Evolutionary conservation across 2,329 filamentous ascomycete species (phyloP).

Genomic region (Talaromyces marneffei): DNA sequence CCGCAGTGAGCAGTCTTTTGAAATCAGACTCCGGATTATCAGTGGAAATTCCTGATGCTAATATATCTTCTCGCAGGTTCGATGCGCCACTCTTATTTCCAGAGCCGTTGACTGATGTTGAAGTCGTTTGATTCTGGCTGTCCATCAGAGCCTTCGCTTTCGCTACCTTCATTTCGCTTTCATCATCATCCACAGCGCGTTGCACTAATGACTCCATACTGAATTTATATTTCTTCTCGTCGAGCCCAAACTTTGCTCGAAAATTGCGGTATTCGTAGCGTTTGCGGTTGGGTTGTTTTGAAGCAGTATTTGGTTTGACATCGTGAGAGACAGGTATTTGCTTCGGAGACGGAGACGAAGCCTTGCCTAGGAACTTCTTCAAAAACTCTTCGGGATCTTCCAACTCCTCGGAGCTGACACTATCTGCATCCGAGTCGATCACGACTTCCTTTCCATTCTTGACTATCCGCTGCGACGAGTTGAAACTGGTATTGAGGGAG

Average conservation of each 20-base stretch:
- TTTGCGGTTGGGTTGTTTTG: constrained; percentile 14
- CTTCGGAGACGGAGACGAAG: constrained; percentile 16
- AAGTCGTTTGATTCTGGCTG: constrained; percentile 15
- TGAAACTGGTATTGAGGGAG: constrained; percentile 21
- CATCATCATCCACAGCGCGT: constrained; percentile 55
- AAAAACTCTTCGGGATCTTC: constrained; percentile 52
- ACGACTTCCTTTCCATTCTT: constrained; percentile 52
- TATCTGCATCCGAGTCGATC: constrained; percentile 67
- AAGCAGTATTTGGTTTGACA: constrained; percentile 12
- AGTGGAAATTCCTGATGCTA: constrained; percentile 41
- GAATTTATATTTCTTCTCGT: constrained; percentile 53
- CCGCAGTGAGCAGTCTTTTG: constrained; percentile 50
- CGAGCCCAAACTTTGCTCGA: constrained; percentile 1
- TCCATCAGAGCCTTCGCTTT: constrained; percentile 31
- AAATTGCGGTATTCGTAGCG: background rate
- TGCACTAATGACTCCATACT: constrained; percentile 58
- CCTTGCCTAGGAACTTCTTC: constrained; percentile 21
- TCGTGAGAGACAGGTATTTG: constrained; percentile 11
- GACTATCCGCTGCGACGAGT: constrained; percentile 47
- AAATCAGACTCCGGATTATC: constrained; percentile 38
- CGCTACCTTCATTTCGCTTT: constrained; percentile 49
- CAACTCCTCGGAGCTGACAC: constrained; percentile 53
- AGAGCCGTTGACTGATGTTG: background rate
- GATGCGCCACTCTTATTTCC: constrained; percentile 12
- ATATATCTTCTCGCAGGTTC: constrained; percentile 33